Base-by-base conservation (phyloP, 1,139 yeast genomes). In the Diutina sp. region DNA sequence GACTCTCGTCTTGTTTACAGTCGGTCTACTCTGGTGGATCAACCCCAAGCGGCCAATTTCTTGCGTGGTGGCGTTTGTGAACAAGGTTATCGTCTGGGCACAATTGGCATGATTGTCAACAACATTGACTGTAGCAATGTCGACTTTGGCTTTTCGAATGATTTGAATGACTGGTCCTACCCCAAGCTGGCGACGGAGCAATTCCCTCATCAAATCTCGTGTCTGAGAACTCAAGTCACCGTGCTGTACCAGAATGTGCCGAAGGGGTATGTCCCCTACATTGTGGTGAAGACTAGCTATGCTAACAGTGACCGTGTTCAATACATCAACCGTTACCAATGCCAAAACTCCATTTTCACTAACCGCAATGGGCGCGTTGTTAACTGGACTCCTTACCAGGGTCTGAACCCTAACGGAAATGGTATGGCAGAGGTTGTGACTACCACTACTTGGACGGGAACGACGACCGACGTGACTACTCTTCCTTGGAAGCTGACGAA, bases 201-300 rank as follows among this genome's bases (percentile, higher is more conserved):
- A 0, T 58, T 58, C 12, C 25, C 61, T 1, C 69, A 72, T 62
- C 51, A 62, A n/a, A n/a, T 35, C 8, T n/a, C 18, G 29, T 51
- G 54, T n/a, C 16, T 4, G 9, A 9, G 8, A 8, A 32, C 8
- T 6, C 55, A 58, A 0, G 61, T 59, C 53, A 47, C 55, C 0
- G 59, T 67, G 4, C 55, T 56, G 8, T 71, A 65, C 58, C 21
- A 50, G 1, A 65, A 66, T 56, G 57, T 71, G 44, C 73, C 74
- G 2, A 67, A 71, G 3, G 74, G 73, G 3, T 69, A 62, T 58
- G 62, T 72, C 46, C 71, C 72, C n/a, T 71, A 63, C 58, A 58
- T 71, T 48, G 69, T 64, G 58, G 50, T 46, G 30, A 46, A 46
- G 50, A 21, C 50, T 4, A 21, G n/a, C 25, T 12, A 21, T 8